Conservation (phyloP, 768 basidiomycete species). For the Psilocybe cyanescens region DNA sequence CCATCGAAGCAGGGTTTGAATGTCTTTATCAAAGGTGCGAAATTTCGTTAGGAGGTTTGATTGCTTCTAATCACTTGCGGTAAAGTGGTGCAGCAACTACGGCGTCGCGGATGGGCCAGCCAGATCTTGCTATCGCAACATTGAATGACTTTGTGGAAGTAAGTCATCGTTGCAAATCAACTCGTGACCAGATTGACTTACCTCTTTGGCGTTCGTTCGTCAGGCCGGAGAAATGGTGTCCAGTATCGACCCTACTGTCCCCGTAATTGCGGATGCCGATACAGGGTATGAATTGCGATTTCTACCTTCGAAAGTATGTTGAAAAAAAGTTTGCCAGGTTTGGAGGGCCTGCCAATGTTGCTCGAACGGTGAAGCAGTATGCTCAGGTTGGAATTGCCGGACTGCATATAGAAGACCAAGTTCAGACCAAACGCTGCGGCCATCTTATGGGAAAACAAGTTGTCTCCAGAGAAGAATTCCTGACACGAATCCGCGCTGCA, state of each 20-base stretch:
- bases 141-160: constrained; percentile 77
- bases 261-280: constrained; percentile 81
- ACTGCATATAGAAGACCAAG: constrained; percentile 81
- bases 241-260: constrained; percentile 62
- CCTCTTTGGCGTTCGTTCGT: not conserved
- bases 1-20: constrained; percentile 77
- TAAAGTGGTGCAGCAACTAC: constrained; percentile 77
- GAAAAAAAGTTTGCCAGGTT: constrained; percentile 37
- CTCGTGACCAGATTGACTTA: constrained; percentile 46
- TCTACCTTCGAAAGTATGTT: not conserved
- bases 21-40: constrained; percentile 78
- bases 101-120: constrained; percentile 75
- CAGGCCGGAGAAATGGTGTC: constrained; percentile 74
- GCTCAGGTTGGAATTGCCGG: constrained; percentile 69
- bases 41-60: constrained; percentile 4
- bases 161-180: constrained; percentile 33
- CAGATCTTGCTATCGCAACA: constrained; percentile 81
- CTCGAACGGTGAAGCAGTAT: constrained; percentile 74
- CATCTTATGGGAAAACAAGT: constrained; percentile 82
- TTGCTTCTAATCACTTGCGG: not conserved
- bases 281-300: constrained; percentile 54
- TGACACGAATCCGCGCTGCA: constrained; percentile 77
- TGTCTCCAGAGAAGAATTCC: constrained; percentile 75
- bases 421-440: constrained; percentile 80
- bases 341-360: constrained; percentile 74